These are phyloP conservation scores for Ogataea corticis DNA, from an alignment of 805 yeast species.

Conservation along the genomic window DNA sequence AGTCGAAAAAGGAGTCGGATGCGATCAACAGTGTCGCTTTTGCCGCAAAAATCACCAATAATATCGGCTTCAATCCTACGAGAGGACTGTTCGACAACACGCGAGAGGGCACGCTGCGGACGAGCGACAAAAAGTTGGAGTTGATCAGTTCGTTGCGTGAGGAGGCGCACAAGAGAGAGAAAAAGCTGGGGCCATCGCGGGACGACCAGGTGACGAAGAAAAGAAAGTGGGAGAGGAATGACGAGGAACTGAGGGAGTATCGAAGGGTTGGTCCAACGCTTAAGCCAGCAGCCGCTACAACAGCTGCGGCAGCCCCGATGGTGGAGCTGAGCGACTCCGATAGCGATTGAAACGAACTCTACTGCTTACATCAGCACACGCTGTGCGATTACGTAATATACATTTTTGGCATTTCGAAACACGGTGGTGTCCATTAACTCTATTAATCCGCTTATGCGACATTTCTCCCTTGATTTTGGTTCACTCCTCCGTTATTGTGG, in stretches of 20 bases:
- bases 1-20: conserved; percentile 21
- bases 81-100: conserved; percentile 21
- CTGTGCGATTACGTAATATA: no score
- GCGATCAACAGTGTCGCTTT: conserved; percentile 30
- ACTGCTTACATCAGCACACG: no score
- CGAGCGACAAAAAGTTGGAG: conserved; percentile 5
- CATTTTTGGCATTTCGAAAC: no score
- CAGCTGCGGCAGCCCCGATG: neutral
- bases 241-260: conserved; percentile 5
- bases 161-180: conserved; percentile 14
- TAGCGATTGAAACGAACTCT: conserved; percentile 2
- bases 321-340: conserved; percentile 10
- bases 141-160: conserved; percentile 11
- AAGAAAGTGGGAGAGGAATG: conserved; percentile 14
- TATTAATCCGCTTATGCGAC: no score
- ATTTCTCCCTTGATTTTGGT: no score
- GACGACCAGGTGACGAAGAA: conserved; percentile 14
- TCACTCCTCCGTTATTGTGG: conserved; percentile 19
- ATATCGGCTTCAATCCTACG: conserved; percentile 35
- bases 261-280: neutral
- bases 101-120: neutral
- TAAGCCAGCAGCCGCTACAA: no score
- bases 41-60: conserved; percentile 22
- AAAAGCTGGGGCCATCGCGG: conserved; percentile 22
- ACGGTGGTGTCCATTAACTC: neutral